phyloP scores from a whole-genome alignment of 345 rosid species.

The Eucalyptus polyanthemos region DNA sequence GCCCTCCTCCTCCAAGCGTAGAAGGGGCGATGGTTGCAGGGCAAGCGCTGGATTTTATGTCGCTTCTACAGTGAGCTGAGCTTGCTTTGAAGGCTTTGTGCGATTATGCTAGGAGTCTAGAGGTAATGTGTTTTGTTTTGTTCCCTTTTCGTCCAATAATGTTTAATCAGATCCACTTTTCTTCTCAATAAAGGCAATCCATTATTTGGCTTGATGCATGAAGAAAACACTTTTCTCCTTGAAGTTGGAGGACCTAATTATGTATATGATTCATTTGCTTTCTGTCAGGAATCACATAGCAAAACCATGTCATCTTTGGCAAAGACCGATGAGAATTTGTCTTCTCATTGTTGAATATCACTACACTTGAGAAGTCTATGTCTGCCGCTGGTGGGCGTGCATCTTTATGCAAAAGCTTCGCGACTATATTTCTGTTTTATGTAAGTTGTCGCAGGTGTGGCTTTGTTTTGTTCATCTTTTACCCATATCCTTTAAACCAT shows the following conservation, averaged over 20 bases:
- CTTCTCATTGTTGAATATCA: slow-evolving; percentile 10
- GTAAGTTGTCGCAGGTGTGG: slow-evolving; percentile 91
- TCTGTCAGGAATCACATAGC: slow-evolving; percentile 60
- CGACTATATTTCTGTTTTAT: slow-evolving; percentile 55
- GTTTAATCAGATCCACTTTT: neutral
- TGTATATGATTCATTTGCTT: neutral
- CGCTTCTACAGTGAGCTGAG: slow-evolving; percentile 56
- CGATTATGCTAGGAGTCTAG: slow-evolving; percentile 35
- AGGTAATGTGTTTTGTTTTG: slow-evolving; percentile 26
- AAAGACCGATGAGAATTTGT: slow-evolving; percentile 74
- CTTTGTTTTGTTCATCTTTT: slow-evolving; percentile 8
- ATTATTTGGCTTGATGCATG: neutral
- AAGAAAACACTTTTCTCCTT: neutral
- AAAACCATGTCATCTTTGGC: slow-evolving; percentile 43
- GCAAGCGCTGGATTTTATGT: slow-evolving; percentile 32
- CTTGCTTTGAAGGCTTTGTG: slow-evolving; percentile 56
- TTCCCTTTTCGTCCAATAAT: neutral
- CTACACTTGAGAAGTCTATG: slow-evolving; percentile 60
- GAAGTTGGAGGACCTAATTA: too few relatives aligned
- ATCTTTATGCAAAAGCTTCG: too few relatives aligned
- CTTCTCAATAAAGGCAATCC: neutral
- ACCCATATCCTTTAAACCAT: neutral
- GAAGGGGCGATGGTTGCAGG: slow-evolving; percentile 32
- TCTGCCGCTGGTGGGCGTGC: slow-evolving; percentile 56
- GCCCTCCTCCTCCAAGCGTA: slow-evolving; percentile 22